Percentiles rank a stretch among this genome's conserved stretches.
Evolutionary conservation across 176 grass and related monocot genomes (phyloP).

Genomic region (Canna indica): DNA sequence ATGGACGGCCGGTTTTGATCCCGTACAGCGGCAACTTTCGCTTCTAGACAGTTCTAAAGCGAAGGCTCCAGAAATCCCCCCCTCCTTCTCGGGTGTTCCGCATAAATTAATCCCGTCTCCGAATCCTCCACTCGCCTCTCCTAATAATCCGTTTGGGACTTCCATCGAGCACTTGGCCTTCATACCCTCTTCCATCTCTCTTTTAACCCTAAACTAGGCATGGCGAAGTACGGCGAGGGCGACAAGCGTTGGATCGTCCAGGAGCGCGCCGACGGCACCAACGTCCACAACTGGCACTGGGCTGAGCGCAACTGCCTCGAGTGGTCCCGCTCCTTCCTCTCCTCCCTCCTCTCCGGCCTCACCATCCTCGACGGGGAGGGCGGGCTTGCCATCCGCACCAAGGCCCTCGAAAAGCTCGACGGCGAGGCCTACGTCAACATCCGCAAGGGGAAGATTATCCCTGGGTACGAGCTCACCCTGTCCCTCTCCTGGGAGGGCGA

Average conservation of each 20-base stretch:
- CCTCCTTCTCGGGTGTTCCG: background rate
- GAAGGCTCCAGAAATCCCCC: background rate
- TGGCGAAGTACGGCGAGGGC: slow-evolving; percentile 89
- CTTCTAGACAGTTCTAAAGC: background rate
- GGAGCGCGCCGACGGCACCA: slow-evolving; percentile 79
- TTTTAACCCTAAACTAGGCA: slow-evolving; percentile 15
- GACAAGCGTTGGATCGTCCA: slow-evolving; percentile 97
- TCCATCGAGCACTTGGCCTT: background rate
- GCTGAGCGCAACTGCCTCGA: slow-evolving; percentile 87
- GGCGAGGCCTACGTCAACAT: slow-evolving; percentile 97
- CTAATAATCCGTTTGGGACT: background rate
- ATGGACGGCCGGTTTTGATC: background rate
- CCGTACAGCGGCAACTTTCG: too few species aligned
- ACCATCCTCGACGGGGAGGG: slow-evolving; percentile 76
- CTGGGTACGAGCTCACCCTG: slow-evolving; percentile 78
- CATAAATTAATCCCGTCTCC: background rate
- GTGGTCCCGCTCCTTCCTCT: slow-evolving; percentile 73
- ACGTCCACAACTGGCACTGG: slow-evolving; percentile 99
- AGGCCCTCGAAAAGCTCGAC: slow-evolving; percentile 68
- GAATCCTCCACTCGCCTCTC: background rate
- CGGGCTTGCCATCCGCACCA: slow-evolving; percentile 54
- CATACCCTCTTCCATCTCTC: background rate
- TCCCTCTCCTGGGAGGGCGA: slow-evolving; percentile 83
- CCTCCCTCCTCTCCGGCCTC: slow-evolving; percentile 48
- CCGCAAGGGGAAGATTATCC: slow-evolving; percentile 96